These are phyloP conservation scores for Tolypocladium ovalisporum DNA, from an alignment of 2,329 filamentous ascomycete species.

Conservation along the genomic window DNA sequence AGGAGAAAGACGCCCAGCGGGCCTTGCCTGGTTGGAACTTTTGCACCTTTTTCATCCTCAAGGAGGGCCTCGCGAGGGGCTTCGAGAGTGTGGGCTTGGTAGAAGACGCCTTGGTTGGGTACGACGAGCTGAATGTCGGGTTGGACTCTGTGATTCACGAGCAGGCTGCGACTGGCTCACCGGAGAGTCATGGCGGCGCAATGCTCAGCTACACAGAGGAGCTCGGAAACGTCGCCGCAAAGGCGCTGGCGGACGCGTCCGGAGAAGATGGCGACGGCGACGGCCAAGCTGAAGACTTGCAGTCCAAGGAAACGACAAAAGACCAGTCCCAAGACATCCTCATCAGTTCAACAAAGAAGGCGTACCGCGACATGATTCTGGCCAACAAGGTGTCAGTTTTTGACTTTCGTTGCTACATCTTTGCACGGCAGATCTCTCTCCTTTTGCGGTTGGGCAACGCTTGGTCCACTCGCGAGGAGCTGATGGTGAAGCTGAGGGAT, in stretches of 20 bases:
- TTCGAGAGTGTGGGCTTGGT: conserved; percentile 95
- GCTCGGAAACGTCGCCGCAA: conserved; percentile 48
- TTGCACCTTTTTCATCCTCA: conserved; percentile 96
- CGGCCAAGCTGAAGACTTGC: conserved; percentile 38
- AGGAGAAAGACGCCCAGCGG: conserved; percentile 82
- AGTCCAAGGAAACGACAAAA: conserved; percentile 27
- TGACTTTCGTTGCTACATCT: conserved; percentile 90
- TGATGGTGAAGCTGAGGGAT: conserved; percentile 50
- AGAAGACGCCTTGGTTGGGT: conserved; percentile 88
- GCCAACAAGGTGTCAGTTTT: conserved; percentile 93
- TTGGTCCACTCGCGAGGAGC: conserved; percentile 49
- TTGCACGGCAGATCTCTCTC: conserved; percentile 75
- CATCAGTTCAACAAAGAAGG: conserved; percentile 57
- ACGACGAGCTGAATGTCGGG: conserved; percentile 85
- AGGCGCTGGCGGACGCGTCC: conserved; percentile 30
- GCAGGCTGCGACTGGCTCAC: conserved; percentile 47
- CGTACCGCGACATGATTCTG: conserved; percentile 84
- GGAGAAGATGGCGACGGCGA: conserved; percentile 16
- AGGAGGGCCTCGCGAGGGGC: conserved; percentile 84
- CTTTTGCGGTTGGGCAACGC: conserved; percentile 75
- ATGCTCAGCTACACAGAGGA: conserved; percentile 66
- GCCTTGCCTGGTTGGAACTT: conserved; percentile 95
- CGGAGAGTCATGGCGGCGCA: conserved; percentile 58
- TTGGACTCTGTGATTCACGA: conserved; percentile 75
- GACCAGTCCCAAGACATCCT: conserved; percentile 45